Evolutionary conservation across 2,329 filamentous ascomycete species (phyloP).

Genomic region (Ampelomyces quisqualis): DNA sequence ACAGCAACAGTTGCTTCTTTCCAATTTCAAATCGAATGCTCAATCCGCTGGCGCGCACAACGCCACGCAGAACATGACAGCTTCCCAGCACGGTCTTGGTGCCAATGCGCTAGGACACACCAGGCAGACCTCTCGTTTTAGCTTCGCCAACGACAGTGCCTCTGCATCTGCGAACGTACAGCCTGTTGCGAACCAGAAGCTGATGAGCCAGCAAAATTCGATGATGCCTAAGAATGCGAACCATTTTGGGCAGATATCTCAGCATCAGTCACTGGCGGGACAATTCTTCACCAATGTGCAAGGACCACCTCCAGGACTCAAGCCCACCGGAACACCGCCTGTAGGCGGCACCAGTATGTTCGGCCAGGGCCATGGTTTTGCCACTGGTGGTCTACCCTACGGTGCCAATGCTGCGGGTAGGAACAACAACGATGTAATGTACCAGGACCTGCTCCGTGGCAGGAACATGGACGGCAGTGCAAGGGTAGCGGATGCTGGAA

Average conservation of each 20-base stretch:
- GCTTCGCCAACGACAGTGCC: conserved; percentile 74
- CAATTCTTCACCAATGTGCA: conserved; percentile 85
- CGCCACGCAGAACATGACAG: conserved; percentile 48
- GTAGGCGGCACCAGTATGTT: conserved; percentile 80
- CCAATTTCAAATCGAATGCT: conserved; percentile 57
- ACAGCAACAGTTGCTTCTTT: conserved; percentile 67
- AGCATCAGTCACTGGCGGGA: conserved; percentile 57
- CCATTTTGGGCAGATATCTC: conserved; percentile 55
- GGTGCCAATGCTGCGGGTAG: conserved; percentile 62
- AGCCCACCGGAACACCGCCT: conserved; percentile 91
- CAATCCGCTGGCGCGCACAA: conserved; percentile 57
- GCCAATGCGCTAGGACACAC: conserved; percentile 67
- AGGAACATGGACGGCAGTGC: conserved; percentile 61
- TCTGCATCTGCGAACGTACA: conserved; percentile 66
- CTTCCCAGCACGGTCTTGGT: conserved; percentile 53
- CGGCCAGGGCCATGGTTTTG: conserved; percentile 82
- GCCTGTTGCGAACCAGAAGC: conserved; percentile 72
- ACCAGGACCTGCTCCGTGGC: conserved; percentile 74
- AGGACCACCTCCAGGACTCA: conserved; percentile 90
- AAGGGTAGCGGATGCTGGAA: conserved; percentile 80
- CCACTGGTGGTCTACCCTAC: conserved; percentile 66
- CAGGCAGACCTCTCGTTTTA: conserved; percentile 83
- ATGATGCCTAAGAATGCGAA: conserved; percentile 66
- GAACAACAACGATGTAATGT: conserved; percentile 74
- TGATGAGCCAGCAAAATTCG: conserved; percentile 82